phyloP scores from a whole-genome alignment of 257 asterid genomes.

The Ajuga chamaepitys region DNA sequence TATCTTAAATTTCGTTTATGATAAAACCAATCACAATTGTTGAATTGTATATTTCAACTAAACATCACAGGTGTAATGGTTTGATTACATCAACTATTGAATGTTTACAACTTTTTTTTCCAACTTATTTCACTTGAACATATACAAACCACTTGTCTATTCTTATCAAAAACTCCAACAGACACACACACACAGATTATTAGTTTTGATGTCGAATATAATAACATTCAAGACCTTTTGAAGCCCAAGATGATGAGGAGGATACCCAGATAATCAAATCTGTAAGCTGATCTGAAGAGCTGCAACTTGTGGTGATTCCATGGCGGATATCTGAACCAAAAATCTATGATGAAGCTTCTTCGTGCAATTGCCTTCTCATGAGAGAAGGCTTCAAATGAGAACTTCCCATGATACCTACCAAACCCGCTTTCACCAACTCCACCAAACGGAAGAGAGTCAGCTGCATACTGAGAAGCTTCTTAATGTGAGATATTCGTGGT shows the following conservation, averaged over 20 bases:
- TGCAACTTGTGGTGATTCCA: constrained; percentile 51
- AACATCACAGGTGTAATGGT: no score
- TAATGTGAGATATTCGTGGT: no score
- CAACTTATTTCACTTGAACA: no score
- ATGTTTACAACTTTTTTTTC: no score
- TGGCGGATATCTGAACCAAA: constrained; percentile 93
- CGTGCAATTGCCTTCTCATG: constrained; percentile 48
- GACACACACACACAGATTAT: no score
- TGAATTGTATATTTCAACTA: no score
- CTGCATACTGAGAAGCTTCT: constrained; percentile 77
- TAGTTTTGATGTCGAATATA: no score
- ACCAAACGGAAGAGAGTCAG: constrained; percentile 69
- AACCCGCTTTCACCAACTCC: constrained; percentile 80
- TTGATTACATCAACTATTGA: no score
- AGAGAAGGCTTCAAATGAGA: constrained; percentile 56
- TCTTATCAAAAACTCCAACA: no score
- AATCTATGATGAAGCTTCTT: constrained; percentile 44
- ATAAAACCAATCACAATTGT: no score
- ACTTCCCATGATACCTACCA: constrained; percentile 79
- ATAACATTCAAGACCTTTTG: constrained; percentile 30
- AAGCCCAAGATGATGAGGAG: constrained; percentile 52
- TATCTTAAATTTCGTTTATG: no score
- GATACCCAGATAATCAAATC: constrained; percentile 48
- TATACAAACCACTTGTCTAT: no score
- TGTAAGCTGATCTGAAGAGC: constrained; percentile 43